These are phyloP conservation scores for Athelia psychrophila DNA, from an alignment of 1,284 basidiomycete species.

Conservation along the genomic window DNA sequence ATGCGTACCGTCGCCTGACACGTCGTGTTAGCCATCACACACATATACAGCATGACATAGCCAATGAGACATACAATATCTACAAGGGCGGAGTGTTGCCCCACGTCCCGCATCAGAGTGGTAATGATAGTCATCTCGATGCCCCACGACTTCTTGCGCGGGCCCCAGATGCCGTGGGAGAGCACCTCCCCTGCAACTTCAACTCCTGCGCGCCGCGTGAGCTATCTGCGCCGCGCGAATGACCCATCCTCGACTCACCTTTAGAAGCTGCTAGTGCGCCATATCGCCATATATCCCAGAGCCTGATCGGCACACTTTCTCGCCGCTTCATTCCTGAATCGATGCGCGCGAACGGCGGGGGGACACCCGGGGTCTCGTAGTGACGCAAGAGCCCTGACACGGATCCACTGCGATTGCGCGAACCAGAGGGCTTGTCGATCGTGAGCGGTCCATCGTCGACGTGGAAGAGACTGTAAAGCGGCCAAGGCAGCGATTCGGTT, in stretches of 20 bases:
- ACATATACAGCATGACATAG: constrained; percentile 10
- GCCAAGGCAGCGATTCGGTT: constrained; percentile 12
- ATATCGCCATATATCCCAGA: constrained; percentile 72
- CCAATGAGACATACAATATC: constrained; percentile 61
- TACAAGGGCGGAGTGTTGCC: constrained; percentile 80
- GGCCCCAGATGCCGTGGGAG: constrained; percentile 75
- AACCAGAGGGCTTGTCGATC: background rate
- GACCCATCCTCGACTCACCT: constrained; percentile 56
- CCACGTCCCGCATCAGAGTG: constrained; percentile 83
- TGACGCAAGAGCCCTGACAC: constrained; percentile 43
- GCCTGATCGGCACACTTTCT: constrained; percentile 46
- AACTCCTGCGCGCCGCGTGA: constrained; percentile 46
- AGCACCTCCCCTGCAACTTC: constrained; percentile 68
- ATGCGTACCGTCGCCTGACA: constrained; percentile 68
- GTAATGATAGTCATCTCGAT: constrained; percentile 86
- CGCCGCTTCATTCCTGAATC: constrained; percentile 60
- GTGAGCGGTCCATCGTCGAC: background rate
- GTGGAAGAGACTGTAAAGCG: constrained; percentile 1
- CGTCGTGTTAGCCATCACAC: background rate
- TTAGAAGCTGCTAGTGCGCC: constrained; percentile 62
- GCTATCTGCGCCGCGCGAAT: background rate
- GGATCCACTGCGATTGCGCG: background rate
- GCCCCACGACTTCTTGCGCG: constrained; percentile 83
- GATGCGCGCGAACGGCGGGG: constrained; percentile 67
- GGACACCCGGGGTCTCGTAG: constrained; percentile 64